phyloP scores from a whole-genome alignment of 2,329 filamentous ascomycete species.

The Uncinocarpus reesii region DNA sequence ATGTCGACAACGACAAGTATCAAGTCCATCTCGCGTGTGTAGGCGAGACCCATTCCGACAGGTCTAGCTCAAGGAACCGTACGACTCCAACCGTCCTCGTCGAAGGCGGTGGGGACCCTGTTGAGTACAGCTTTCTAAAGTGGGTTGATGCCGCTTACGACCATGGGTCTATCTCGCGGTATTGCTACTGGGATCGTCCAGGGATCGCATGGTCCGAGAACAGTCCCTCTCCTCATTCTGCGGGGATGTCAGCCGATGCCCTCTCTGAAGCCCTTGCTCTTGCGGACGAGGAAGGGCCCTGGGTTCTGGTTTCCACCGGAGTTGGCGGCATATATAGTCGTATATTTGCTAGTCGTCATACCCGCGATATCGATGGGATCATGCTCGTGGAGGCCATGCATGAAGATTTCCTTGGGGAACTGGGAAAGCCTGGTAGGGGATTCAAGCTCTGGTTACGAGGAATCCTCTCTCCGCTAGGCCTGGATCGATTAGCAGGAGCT shows the following conservation, averaged over 20 bases:
- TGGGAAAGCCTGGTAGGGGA: conserved; percentile 59
- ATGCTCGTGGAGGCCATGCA: conserved; percentile 82
- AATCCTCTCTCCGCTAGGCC: conserved; percentile 72
- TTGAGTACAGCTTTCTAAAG: conserved; percentile 67
- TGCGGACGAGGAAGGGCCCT: conserved; percentile 75
- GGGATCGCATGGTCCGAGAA: conserved; percentile 84
- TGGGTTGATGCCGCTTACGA: conserved; percentile 66
- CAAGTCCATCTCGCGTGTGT: conserved; percentile 75
- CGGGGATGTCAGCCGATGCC: conserved; percentile 82
- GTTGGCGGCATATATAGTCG: conserved; percentile 81
- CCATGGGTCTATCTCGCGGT: conserved; percentile 74
- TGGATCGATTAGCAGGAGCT: conserved; percentile 69
- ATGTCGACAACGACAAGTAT: conserved; percentile 76
- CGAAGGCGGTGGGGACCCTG: conserved; percentile 70
- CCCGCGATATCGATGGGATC: conserved; percentile 62
- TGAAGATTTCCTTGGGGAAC: conserved; percentile 62
- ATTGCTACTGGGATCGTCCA: conserved; percentile 92
- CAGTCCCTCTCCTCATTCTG: conserved; percentile 83
- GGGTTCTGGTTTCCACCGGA: conserved; percentile 76
- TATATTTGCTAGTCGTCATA: conserved; percentile 79
- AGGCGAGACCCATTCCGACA: conserved; percentile 46
- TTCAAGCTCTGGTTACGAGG: conserved; percentile 82
- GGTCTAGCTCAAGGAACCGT: conserved; percentile 40
- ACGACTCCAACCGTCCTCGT: conserved; percentile 70
- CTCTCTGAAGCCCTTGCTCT: conserved; percentile 74